phyloP scores from a whole-genome alignment of 441 rosid species.

The Manihot esculenta region DNA sequence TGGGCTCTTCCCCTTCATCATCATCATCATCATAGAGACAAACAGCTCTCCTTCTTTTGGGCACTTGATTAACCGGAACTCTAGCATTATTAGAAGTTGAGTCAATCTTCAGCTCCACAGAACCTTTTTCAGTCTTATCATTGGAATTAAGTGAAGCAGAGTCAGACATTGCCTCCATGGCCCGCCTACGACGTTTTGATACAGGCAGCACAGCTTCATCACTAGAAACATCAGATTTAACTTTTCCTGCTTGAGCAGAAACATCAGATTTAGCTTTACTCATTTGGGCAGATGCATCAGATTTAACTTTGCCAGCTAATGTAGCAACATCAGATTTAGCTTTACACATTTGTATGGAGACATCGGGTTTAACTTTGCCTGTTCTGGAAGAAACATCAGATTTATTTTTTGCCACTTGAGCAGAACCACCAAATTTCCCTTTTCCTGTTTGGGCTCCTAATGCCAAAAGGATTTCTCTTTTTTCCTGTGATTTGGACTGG shows the following conservation, averaged over 20 bases:
- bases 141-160: slow-evolving; percentile 41
- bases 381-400: slow-evolving; percentile 29
- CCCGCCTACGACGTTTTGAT: slow-evolving; percentile 57
- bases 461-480: slow-evolving; percentile 44
- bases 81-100: slow-evolving; percentile 33
- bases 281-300: slow-evolving; percentile 29
- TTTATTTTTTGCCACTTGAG: slow-evolving; percentile 23
- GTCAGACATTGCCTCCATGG: slow-evolving; percentile 56
- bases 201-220: slow-evolving; percentile 66
- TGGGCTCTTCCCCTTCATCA: slow-evolving; percentile 70
- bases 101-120: slow-evolving; percentile 39
- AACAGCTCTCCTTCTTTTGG: slow-evolving; percentile 86
- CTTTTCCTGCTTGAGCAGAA: slow-evolving; percentile 23
- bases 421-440: slow-evolving; percentile 21
- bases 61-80: slow-evolving; percentile 39
- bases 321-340: slow-evolving; percentile 23
- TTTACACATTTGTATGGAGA: slow-evolving; percentile 20
- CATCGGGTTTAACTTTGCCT: slow-evolving; percentile 21
- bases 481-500: slow-evolving; percentile 33
- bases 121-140: slow-evolving; percentile 47
- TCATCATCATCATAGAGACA: slow-evolving; percentile 72
- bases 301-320: slow-evolving; percentile 28
- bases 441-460: slow-evolving; percentile 38
- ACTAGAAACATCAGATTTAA: slow-evolving; percentile 43
- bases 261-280: slow-evolving; percentile 18